A percentile compares a stretch with the other conserved stretches of the same genome.
These are phyloP conservation scores for Rhododendron kiyosumense DNA, from an alignment of 148 eudicot genomes.

Conservation along the genomic window DNA sequence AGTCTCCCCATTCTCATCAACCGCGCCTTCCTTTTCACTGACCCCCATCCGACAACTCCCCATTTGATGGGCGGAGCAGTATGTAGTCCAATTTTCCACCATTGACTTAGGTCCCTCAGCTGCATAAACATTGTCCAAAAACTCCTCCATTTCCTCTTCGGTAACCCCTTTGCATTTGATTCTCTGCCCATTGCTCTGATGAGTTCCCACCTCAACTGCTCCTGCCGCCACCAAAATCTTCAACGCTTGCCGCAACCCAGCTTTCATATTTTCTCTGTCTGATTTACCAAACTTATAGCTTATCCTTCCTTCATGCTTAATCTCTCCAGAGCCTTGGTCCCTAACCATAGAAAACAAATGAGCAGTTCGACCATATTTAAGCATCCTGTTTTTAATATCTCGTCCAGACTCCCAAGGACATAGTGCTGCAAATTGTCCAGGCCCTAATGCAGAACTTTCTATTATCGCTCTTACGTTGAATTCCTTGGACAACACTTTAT, in stretches of 20 bases:
- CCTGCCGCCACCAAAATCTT: slow-evolving; percentile 76
- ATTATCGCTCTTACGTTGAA: slow-evolving; percentile 21
- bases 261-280: slow-evolving; percentile 25
- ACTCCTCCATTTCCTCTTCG: slow-evolving; percentile 43
- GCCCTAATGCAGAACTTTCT: slow-evolving; percentile 24
- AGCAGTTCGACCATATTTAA: slow-evolving; percentile 31
- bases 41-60: slow-evolving; percentile 83
- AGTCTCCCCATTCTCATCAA: slow-evolving; percentile 75
- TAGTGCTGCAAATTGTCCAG: slow-evolving; percentile 28
- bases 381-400: slow-evolving; percentile 29
- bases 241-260: slow-evolving; percentile 33
- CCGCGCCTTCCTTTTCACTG: slow-evolving; percentile 50
- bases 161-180: slow-evolving; percentile 41
- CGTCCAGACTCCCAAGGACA: slow-evolving; percentile 36
- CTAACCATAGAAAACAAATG: slow-evolving; percentile 25
- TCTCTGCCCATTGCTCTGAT: slow-evolving; percentile 55
- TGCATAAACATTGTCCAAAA: slow-evolving; percentile 48
- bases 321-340: slow-evolving; percentile 30
- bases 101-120: slow-evolving; percentile 38
- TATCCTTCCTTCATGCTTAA: slow-evolving; percentile 26
- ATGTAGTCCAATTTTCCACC: slow-evolving; percentile 49
- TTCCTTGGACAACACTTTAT: slow-evolving; percentile 26
- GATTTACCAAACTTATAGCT: slow-evolving; percentile 10
- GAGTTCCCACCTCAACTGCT: slow-evolving; percentile 76
- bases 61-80: slow-evolving; percentile 80